Conservation (phyloP, 73 alveolate genomes). For the Paramecium pentaurelia region DNA sequence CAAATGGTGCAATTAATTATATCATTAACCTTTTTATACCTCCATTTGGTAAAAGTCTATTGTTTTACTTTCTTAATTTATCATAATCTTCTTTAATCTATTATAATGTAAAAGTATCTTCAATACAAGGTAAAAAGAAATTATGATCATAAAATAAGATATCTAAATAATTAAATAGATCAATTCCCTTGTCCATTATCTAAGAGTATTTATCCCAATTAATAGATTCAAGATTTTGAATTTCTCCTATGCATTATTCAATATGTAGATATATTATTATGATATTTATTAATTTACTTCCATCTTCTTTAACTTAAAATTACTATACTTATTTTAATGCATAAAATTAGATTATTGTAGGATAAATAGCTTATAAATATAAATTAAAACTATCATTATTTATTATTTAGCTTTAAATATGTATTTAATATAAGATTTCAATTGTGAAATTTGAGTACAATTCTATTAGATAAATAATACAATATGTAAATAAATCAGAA, state of each 20-base stretch:
- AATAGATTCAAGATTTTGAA: background rate
- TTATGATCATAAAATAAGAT: background rate
- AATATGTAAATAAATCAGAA: background rate
- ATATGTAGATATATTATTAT: background rate
- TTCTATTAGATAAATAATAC: background rate
- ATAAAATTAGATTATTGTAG: background rate
- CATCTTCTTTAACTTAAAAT: background rate
- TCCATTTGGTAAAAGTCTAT: background rate
- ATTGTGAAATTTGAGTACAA: background rate
- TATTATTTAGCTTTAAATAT: background rate
- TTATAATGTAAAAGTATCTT: background rate
- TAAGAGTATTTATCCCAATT: background rate
- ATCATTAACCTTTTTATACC: background rate
- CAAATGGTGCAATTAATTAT: background rate
- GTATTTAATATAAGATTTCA: background rate
- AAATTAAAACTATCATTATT: background rate
- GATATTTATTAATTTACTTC: background rate
- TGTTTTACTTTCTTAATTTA: background rate
- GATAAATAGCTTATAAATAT: background rate
- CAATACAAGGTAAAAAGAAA: background rate
- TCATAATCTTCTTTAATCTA: background rate
- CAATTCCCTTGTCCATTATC: background rate
- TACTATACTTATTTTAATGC: background rate
- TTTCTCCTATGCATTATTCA: background rate
- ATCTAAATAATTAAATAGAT: background rate